Base-by-base conservation (phyloP, 2,329 filamentous ascomycete genomes). In the Hortaea sp. region DNA sequence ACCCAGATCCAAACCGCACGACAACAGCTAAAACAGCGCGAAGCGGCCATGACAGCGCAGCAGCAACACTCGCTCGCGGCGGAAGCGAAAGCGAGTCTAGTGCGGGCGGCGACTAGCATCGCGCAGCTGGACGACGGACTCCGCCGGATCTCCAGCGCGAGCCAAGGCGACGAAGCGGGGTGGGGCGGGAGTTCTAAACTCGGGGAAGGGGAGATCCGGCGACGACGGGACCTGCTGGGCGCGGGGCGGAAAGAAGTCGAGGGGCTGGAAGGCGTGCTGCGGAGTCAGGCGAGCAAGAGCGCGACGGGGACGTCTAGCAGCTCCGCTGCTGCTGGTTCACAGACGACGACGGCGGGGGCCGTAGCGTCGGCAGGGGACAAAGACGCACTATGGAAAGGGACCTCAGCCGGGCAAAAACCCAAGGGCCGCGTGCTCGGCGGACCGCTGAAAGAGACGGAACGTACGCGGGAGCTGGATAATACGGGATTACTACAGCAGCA, bases 391-490 rank as follows among this genome's bases (percentile, higher is more conserved):
- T 66, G 60, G 60, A 50, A 51, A 41, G 59, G 63, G 10, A 59
- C 59, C 5, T 46, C 55, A 5, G 53, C 57, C 3, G 57, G 56
- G 28, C 20, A 20, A 20, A 63, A 59, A 47, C 53, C 59, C 30
- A 68, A 75, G 1, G 78, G 85, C 1, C 73, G 86, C 38, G 83
- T 89, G 3, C 70, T 90, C 0, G 86, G 86, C 1, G 84, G 84
- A 1, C 68, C 83, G 2, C 76, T 81, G 1, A 66, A 65, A 45
- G 86, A 94, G 66, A 89, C 84, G 11, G 81, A 85, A 48, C 77
- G 79, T 51, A 90, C 86, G 39, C 69, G 85, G 9, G 85, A 90
- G 63, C 66, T 87, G 45, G 85, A 88, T 60, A 92, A 92, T 56
- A 65, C 74, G 4, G 85, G 84, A 0, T 80, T 92, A 12, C 57